phyloP scores from a whole-genome alignment of 441 rosid genomes.

The Adansonia grandidieri region DNA sequence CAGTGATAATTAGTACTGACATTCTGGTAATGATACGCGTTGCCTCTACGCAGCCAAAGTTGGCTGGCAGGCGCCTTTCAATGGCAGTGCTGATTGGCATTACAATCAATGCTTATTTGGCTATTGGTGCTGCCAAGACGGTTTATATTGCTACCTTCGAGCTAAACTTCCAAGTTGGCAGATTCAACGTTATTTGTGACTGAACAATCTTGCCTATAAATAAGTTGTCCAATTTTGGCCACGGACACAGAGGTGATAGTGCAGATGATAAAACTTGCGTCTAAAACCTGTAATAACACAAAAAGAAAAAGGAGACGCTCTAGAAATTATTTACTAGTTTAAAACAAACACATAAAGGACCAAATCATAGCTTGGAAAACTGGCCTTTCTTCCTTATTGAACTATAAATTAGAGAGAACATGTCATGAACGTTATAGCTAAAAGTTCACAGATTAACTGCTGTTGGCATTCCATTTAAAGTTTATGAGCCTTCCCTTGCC shows the following conservation, averaged over 20 bases:
- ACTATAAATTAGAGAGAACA: slow-evolving; percentile 35
- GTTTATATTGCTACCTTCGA: slow-evolving; percentile 51
- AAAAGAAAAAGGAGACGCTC: background rate
- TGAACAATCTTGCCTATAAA: slow-evolving; percentile 42
- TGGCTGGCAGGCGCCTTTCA: slow-evolving; percentile 36
- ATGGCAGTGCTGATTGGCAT: slow-evolving; percentile 38
- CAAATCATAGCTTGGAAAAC: background rate
- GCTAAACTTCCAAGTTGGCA: slow-evolving; percentile 35
- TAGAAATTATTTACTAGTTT: background rate
- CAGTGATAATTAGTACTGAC: slow-evolving; percentile 36
- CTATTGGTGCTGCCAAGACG: slow-evolving; percentile 36
- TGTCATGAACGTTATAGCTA: slow-evolving; percentile 36
- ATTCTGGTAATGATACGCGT: slow-evolving; percentile 5
- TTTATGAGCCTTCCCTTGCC: slow-evolving; percentile 31
- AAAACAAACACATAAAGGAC: background rate
- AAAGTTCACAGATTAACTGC: slow-evolving; percentile 31
- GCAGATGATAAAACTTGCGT: slow-evolving; percentile 42
- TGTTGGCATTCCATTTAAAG: slow-evolving; percentile 29
- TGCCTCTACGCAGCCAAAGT: slow-evolving; percentile 23
- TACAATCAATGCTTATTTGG: slow-evolving; percentile 45
- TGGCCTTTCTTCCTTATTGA: slow-evolving; percentile 26
- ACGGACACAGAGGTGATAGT: slow-evolving; percentile 39
- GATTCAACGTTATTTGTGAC: slow-evolving; percentile 46
- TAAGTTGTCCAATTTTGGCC: slow-evolving; percentile 47
- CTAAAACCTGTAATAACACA: slow-evolving; percentile 34